phyloP scores from a whole-genome alignment of 1,284 basidiomycete genomes.

The Psilocybe mexicana region DNA sequence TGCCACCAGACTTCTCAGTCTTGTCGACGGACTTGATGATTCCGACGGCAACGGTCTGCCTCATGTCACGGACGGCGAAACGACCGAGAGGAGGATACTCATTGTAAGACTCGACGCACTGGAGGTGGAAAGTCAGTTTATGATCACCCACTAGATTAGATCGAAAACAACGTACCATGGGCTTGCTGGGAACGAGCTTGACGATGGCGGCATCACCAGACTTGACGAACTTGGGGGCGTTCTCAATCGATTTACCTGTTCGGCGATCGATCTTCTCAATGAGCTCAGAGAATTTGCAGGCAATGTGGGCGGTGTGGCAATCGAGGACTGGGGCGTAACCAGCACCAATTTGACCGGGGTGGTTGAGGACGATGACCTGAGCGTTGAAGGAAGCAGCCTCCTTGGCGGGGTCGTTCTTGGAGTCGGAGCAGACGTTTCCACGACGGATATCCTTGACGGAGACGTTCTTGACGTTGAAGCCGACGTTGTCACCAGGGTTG shows the following conservation, averaged over 20 bases:
- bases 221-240: constrained; percentile 95
- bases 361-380: constrained; percentile 99
- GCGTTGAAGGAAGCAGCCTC: constrained; percentile 99
- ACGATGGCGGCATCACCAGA: constrained; percentile 95
- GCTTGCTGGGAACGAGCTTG: constrained; percentile 96
- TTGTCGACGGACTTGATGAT: constrained; percentile 97
- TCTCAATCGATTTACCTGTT: constrained; percentile 91
- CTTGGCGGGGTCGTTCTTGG: constrained; percentile 99
- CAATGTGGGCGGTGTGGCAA: constrained; percentile 99
- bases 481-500: constrained; percentile 98
- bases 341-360: constrained; percentile 99
- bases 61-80: constrained; percentile 98
- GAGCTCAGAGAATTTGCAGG: constrained; percentile 98
- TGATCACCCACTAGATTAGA: background rate
- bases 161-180: constrained; percentile 61
- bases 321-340: constrained; percentile 98
- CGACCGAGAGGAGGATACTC: constrained; percentile 99
- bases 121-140: background rate
- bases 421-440: constrained; percentile 99
- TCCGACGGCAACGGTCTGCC: constrained; percentile 96
- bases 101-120: constrained; percentile 94
- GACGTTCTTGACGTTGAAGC: constrained; percentile 99
- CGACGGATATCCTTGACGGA: constrained; percentile 99
- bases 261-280: constrained; percentile 99
- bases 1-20: constrained; percentile 83